A percentile compares a stretch with the other conserved stretches of the same genome.
Conservation (phyloP, 2,329 filamentous ascomycete species). For the Trichoderma pleuroti region DNA sequence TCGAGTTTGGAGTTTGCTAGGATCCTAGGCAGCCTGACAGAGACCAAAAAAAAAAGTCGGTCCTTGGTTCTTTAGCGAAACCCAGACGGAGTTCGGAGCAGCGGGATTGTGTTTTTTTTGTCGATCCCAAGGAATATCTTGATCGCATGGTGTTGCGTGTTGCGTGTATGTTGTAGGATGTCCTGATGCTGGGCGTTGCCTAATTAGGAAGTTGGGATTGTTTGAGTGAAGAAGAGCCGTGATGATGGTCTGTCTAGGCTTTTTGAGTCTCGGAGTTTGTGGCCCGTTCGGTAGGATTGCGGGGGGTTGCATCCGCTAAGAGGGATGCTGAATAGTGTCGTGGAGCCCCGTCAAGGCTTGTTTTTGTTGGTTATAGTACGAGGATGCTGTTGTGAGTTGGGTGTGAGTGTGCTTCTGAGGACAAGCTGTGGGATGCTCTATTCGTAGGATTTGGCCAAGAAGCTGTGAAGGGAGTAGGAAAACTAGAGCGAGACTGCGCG, state of each 20-base stretch:
- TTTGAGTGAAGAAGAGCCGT: neutral
- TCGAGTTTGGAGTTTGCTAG: neutral
- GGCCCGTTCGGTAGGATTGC: neutral
- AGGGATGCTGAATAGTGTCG: neutral
- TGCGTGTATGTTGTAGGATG: neutral
- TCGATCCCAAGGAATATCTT: neutral
- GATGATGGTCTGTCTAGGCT: neutral
- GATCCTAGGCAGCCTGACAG: neutral
- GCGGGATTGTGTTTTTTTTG: neutral
- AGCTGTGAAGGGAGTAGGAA: neutral
- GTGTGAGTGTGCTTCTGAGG: neutral
- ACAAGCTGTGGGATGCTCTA: neutral
- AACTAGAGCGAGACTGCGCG: neutral
- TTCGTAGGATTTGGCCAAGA: neutral
- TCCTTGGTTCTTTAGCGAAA: too few relatives aligned
- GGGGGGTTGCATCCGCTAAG: neutral
- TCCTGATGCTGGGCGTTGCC: neutral
- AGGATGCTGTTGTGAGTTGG: neutral
- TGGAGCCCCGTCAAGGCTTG: neutral
- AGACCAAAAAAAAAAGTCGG: neutral
- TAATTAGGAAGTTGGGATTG: neutral
- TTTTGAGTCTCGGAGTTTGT: neutral
- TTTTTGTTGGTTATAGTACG: neutral
- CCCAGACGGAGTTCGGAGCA: neutral
- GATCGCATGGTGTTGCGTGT: neutral